These are phyloP conservation scores for Phytophthora megakarya DNA, from an alignment of 352 stramenopile genomes.

Conservation along the genomic window DNA sequence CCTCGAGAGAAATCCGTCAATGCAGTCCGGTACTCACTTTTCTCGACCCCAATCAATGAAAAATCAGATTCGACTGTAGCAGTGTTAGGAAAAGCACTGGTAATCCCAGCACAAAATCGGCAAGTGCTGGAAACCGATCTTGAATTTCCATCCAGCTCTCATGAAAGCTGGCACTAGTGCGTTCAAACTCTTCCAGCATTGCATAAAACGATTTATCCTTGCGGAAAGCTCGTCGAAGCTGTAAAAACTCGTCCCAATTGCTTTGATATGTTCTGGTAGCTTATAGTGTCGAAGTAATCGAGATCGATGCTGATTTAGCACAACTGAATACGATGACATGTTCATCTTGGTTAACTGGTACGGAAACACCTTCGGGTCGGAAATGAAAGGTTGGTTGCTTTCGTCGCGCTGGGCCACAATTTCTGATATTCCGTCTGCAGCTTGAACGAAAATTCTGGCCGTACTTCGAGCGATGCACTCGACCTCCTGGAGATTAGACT, in stretches of 20 bases:
- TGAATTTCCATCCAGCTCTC: not conserved
- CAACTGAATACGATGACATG: not conserved
- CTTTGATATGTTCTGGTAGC: not conserved
- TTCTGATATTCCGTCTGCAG: not conserved
- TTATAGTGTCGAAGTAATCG: not conserved
- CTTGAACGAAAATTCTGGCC: not conserved
- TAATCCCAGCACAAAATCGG: not conserved
- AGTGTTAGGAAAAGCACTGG: not conserved
- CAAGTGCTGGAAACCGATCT: not conserved
- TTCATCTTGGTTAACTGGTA: not conserved
- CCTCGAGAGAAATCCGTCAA: too few species aligned
- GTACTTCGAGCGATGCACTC: conserved; percentile 1
- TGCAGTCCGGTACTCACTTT: too few species aligned
- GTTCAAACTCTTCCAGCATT: not conserved
- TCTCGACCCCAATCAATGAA: too few species aligned
- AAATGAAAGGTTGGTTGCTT: not conserved
- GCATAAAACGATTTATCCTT: too few species aligned
- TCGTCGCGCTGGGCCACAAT: not conserved
- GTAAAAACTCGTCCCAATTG: not conserved
- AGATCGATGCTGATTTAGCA: too few species aligned
- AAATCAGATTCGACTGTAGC: too few species aligned
- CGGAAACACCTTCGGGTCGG: not conserved
- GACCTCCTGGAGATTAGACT: not conserved
- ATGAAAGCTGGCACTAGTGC: too few species aligned
- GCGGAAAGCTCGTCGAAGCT: too few species aligned